Percentiles rank a stretch among this genome's conserved stretches.
These are phyloP conservation scores for Amniculicola lignicola DNA, from an alignment of 495 filamentous ascomycete species.

Conservation along the genomic window DNA sequence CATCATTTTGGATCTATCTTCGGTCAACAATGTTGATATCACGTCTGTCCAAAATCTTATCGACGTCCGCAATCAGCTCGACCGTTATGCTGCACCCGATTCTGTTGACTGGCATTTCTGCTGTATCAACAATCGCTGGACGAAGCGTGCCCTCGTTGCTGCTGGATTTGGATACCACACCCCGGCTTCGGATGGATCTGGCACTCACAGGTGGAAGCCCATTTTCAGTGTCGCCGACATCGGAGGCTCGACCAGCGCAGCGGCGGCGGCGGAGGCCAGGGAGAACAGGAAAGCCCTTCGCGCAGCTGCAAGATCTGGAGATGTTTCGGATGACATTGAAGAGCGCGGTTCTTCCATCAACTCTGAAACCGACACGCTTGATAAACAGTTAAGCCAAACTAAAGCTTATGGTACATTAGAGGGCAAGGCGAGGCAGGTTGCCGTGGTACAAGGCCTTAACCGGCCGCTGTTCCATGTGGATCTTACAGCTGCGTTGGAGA, in stretches of 20 bases:
- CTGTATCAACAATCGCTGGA: conserved; percentile 94
- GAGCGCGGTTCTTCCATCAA: conserved; percentile 34
- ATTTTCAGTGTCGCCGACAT: conserved; percentile 94
- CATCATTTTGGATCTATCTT: conserved; percentile 90
- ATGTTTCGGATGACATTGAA: conserved; percentile 33
- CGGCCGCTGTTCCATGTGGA: conserved; percentile 94
- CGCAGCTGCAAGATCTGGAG: conserved; percentile 16
- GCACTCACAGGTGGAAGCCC: conserved; percentile 78
- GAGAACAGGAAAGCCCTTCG: conserved; percentile 36
- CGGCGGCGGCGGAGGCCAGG: conserved; percentile 53
- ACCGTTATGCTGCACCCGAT: conserved; percentile 78
- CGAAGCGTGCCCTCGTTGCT: conserved; percentile 86
- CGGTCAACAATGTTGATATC: conserved; percentile 94
- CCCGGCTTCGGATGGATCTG: conserved; percentile 47
- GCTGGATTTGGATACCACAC: conserved; percentile 91
- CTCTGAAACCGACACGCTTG: conserved; percentile 38
- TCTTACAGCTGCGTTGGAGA: conserved; percentile 85
- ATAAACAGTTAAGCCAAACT: conserved; percentile 48
- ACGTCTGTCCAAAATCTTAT: conserved; percentile 94
- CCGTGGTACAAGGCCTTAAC: conserved; percentile 79
- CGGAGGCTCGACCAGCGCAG: conserved; percentile 66
- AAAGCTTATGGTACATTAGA: conserved; percentile 41
- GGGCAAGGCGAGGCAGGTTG: conserved; percentile 45
- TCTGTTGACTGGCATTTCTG: conserved; percentile 95
- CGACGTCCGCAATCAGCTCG: conserved; percentile 95